Conservation (phyloP, 192 early-diverging fungal species). For the Entophlyctis luteolus region DNA sequence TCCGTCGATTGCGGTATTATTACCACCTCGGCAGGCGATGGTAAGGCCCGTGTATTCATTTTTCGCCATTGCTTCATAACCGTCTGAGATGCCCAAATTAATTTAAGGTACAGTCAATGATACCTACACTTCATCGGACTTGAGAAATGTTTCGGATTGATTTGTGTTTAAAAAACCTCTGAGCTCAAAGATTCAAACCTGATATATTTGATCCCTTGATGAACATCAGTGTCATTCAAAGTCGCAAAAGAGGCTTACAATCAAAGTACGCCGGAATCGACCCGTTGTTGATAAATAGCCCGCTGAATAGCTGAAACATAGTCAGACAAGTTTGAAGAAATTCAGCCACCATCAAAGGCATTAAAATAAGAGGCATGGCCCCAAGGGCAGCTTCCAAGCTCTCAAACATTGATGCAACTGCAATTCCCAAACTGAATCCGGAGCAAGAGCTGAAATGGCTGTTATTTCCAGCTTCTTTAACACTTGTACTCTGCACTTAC, state of each 20-base stretch:
- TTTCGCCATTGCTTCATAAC: constrained; percentile 19
- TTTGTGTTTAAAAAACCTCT: constrained; percentile 47
- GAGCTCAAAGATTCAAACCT: too few species aligned
- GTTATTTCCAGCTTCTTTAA: not conserved
- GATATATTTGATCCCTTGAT: constrained; percentile 32
- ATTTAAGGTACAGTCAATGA: not conserved
- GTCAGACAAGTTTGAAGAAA: not conserved
- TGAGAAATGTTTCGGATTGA: too few species aligned
- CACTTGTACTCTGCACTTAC: not conserved
- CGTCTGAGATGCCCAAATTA: constrained; percentile 7
- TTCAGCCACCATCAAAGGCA: constrained; percentile 47
- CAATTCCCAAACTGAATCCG: constrained; percentile 52
- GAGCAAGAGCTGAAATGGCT: constrained; percentile 29
- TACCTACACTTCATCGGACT: constrained; percentile 8
- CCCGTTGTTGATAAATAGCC: constrained; percentile 57
- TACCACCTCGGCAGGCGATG: not conserved
- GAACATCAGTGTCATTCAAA: not conserved
- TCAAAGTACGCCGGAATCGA: constrained; percentile 54
- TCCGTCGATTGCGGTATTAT: constrained; percentile 5
- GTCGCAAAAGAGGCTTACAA: constrained; percentile 16
- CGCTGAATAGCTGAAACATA: constrained; percentile 32
- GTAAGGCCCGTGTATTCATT: constrained; percentile 19
- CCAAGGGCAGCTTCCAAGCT: constrained; percentile 43
- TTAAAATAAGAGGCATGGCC: constrained; percentile 42
- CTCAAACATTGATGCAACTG: constrained; percentile 43